These are phyloP conservation scores for Paxillus rubicundulus DNA, from an alignment of 768 basidiomycete genomes.

Conservation along the genomic window DNA sequence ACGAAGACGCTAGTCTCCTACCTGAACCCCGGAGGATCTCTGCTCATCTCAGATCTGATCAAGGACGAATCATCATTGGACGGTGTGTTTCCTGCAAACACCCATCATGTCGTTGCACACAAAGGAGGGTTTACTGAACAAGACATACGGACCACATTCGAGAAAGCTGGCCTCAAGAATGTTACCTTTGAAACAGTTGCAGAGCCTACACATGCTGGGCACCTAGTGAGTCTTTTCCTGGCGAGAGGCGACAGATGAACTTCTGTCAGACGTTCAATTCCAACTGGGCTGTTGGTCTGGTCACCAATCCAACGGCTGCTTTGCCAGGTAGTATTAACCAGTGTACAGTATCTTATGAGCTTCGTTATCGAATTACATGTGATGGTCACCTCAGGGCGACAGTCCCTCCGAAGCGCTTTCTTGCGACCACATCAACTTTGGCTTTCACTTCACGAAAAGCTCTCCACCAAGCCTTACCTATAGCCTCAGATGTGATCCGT, in stretches of 20 bases:
- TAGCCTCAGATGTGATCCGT: conserved; percentile 35
- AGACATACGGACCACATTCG: conserved; percentile 50
- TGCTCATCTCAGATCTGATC: conserved; percentile 58
- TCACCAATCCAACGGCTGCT: not conserved
- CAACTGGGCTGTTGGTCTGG: conserved; percentile 1
- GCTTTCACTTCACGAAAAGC: conserved; percentile 69
- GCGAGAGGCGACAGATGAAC: conserved; percentile 47
- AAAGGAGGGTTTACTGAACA: conserved; percentile 49
- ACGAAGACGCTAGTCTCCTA: conserved; percentile 54
- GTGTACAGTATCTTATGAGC: too few relatives aligned
- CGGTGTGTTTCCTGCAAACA: conserved; percentile 30
- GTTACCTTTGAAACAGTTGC: conserved; percentile 39
- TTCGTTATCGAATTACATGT: not conserved
- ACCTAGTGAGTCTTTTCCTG: conserved; percentile 49
- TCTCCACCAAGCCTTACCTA: conserved; percentile 80
- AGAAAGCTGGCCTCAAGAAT: conserved; percentile 48
- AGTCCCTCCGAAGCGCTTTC: conserved; percentile 69
- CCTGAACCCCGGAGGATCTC: conserved; percentile 58
- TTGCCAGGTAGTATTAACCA: not conserved
- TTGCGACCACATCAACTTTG: conserved; percentile 61
- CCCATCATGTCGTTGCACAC: conserved; percentile 53
- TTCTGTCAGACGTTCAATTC: conserved; percentile 5
- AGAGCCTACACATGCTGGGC: conserved; percentile 30
- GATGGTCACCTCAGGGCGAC: conserved; percentile 53
- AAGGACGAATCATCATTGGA: conserved; percentile 22